Base-by-base conservation (phyloP, 1,139 yeast species). In the Nakaseomyces delphensis region DNA sequence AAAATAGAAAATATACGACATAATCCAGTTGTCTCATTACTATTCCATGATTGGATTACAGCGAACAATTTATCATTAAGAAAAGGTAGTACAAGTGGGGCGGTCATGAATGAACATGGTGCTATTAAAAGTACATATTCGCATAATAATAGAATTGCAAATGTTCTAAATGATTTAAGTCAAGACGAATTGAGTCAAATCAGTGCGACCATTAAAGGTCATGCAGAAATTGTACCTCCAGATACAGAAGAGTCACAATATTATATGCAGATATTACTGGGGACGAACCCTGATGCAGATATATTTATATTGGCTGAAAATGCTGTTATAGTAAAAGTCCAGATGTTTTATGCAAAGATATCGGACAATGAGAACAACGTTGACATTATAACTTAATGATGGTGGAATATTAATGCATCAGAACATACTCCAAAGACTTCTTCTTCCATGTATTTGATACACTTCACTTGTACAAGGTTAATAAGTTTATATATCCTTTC, bases 11-110 rank as follows among this genome's bases (percentile, higher is more conserved):
- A 87, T 60, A 74, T 87, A 45, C 50, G 63, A 13, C 63, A 68
- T 35, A 89, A 89, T 58, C 85, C 87, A 6, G 71, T 75, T 37
- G 95, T 87, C n/a, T 81, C 95, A 0, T 60, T 89, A 40, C 68
- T 89, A 43, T 77, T 89, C 36, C 96, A 89, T 57, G 96, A 89
- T 57, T 86, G 95, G 95, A 76, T 79, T 27, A 72, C 83, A 9
- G 77, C 79, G 5, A 75, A 76, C 54, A 62, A 65, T 49, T 50
- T 65, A 18, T 55, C 63, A 15, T 41, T 57, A 18, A 50, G 52
- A 27, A 57, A 56, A 37, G 55, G 53, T 23, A 46, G 55, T 31
- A 44, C 49, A 24, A 18, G 23, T 18, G 23, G 23, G 14, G 4
- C 18, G 48, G 11, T 14, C 11, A 9, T 21, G 4, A n/a, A 21